phyloP scores from a whole-genome alignment of 2,329 filamentous ascomycete genomes.

The Colletotrichum sp. region DNA sequence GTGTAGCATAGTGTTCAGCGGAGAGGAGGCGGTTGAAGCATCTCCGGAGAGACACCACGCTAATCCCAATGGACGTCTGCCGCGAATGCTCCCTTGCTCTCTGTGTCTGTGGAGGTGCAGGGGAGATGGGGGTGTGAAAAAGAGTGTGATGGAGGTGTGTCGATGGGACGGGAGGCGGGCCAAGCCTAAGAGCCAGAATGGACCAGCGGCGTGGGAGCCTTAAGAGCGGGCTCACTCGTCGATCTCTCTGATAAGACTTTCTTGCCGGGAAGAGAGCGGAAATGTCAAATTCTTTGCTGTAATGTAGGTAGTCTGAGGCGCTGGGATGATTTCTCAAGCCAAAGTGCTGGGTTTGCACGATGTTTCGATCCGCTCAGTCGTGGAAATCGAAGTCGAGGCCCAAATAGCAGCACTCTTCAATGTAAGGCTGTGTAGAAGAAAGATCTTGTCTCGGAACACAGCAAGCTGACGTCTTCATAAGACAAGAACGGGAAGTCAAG shows the following conservation, averaged over 20 bases:
- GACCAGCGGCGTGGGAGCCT: constrained; percentile 13
- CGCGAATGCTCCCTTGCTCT: constrained; percentile 14
- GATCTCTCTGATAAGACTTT: constrained; percentile 17
- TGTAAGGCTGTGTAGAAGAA: not conserved
- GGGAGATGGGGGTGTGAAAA: not conserved
- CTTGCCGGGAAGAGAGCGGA: not conserved
- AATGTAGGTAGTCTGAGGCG: not conserved
- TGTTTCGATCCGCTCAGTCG: not conserved
- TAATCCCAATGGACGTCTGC: constrained; percentile 16
- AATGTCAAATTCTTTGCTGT: constrained; percentile 16
- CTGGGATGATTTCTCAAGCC: not conserved
- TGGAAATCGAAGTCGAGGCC: not conserved
- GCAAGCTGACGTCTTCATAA: not conserved
- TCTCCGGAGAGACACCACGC: constrained; percentile 15
- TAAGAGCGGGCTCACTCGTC: constrained; percentile 11
- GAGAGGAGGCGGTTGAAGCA: constrained; percentile 2
- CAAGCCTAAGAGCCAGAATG: constrained; percentile 3
- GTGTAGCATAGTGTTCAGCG: not conserved
- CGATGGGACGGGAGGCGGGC: constrained; percentile 3
- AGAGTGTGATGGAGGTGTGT: not conserved
- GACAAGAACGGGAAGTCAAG: not conserved
- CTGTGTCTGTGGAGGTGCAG: constrained; percentile 2
- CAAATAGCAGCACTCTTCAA: not conserved
- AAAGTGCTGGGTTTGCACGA: not conserved
- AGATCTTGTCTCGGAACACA: not conserved